These are phyloP conservation scores for Syzygium aqueum DNA, from an alignment of 345 rosid genomes.

Conservation along the genomic window DNA sequence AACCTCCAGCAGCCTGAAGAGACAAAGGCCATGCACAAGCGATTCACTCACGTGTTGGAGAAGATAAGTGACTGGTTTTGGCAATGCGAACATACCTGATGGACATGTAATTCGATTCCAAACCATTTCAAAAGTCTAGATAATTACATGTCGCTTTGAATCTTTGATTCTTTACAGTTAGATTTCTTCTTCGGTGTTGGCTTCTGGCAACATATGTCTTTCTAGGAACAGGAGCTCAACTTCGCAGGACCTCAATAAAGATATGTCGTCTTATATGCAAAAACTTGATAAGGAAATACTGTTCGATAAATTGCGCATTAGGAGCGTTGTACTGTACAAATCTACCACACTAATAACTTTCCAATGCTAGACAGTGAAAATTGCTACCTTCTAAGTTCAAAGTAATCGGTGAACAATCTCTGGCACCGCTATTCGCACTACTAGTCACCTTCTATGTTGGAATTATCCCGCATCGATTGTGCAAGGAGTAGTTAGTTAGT, in stretches of 20 bases:
- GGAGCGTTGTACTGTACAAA: not conserved
- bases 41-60: not conserved
- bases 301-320: not conserved
- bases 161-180: not conserved
- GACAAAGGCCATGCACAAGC: not conserved
- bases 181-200: not conserved
- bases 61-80: not conserved
- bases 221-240: not conserved
- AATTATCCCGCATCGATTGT: too few relatives aligned
- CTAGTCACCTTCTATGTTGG: conserved; percentile 19
- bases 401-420: not conserved
- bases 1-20: not conserved
- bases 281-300: not conserved
- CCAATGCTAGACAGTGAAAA: not conserved
- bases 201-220: not conserved
- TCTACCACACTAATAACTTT: not conserved
- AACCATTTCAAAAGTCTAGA: not conserved
- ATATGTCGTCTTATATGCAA: not conserved
- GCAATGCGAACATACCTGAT: not conserved
- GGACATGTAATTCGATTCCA: not conserved
- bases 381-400: not conserved
- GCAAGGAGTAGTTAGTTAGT: too few relatives aligned
- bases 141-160: not conserved
- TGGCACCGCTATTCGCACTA: not conserved
- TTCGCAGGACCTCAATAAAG: not conserved